Evolutionary conservation across 2,329 filamentous ascomycete genomes (phyloP).

Genomic region (Diaporthe sp.): DNA sequence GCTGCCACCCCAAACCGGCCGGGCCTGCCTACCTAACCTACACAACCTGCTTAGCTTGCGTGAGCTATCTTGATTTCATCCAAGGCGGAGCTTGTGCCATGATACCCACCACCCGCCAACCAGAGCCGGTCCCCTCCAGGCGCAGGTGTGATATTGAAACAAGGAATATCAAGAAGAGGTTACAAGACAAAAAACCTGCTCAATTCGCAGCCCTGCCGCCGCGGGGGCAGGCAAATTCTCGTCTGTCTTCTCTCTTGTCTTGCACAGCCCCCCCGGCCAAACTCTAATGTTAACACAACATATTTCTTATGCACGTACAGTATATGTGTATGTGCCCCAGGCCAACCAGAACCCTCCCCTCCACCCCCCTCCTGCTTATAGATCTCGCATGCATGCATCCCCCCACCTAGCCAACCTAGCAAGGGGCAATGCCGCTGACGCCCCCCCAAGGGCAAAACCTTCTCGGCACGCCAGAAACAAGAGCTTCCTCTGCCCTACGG

Average conservation of each 20-base stretch:
- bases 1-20: conserved; percentile 3
- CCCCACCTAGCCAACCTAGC: neutral
- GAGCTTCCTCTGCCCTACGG: conserved; percentile 29
- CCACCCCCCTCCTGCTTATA: neutral
- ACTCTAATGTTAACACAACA: conserved; percentile 23
- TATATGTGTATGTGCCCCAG: neutral
- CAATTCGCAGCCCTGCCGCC: neutral
- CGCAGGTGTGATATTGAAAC: conserved; percentile 30
- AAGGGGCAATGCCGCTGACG: conserved; percentile 24
- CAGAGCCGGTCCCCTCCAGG: neutral
- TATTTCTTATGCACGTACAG: neutral
- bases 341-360: neutral
- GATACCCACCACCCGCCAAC: conserved; percentile 21
- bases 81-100: conserved; percentile 22
- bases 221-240: conserved; percentile 3
- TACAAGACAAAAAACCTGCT: conserved; percentile 17
- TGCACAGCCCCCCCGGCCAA: conserved; percentile 19
- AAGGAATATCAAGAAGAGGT: conserved; percentile 8
- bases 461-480: conserved; percentile 11
- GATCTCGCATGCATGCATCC: conserved; percentile 31
- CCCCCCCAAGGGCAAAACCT: neutral
- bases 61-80: conserved; percentile 9
- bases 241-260: neutral
- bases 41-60: neutral
- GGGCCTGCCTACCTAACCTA: neutral